Conservation (phyloP, 2,329 filamentous ascomycete genomes). For the Penicillium sp. region DNA sequence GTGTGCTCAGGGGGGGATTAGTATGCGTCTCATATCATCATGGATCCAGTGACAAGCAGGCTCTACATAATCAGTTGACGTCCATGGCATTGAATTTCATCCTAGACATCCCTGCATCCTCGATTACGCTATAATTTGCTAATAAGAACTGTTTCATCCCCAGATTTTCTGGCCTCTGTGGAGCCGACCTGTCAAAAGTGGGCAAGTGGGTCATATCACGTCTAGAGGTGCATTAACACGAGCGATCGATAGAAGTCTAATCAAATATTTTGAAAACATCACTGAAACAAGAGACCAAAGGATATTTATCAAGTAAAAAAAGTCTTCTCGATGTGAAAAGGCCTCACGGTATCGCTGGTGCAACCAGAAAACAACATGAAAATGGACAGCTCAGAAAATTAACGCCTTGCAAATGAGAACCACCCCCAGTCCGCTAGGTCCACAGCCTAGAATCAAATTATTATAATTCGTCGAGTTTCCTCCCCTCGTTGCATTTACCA, state of each 20-base stretch:
- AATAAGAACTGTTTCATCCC: not conserved
- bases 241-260: conserved; percentile 28
- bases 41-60: not conserved
- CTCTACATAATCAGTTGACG: not conserved
- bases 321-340: not conserved
- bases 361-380: not conserved
- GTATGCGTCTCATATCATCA: not conserved
- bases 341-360: conserved; percentile 1
- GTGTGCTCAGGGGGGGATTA: no score
- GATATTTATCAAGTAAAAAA: not conserved
- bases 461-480: not conserved
- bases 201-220: conserved; percentile 23
- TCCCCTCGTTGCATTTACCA: conserved; percentile 48
- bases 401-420: conserved; percentile 26
- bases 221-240: conserved; percentile 18
- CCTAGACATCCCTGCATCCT: not conserved
- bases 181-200: conserved; percentile 23
- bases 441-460: conserved; percentile 8
- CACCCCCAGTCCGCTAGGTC: not conserved
- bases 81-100: not conserved
- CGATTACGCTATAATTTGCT: not conserved
- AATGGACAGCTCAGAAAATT: conserved; percentile 2
- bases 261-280: conserved; percentile 9
- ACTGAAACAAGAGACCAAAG: not conserved
- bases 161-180: conserved; percentile 5